Conservation (phyloP, 2,329 filamentous ascomycete species). For the Cladosporium sp. region DNA sequence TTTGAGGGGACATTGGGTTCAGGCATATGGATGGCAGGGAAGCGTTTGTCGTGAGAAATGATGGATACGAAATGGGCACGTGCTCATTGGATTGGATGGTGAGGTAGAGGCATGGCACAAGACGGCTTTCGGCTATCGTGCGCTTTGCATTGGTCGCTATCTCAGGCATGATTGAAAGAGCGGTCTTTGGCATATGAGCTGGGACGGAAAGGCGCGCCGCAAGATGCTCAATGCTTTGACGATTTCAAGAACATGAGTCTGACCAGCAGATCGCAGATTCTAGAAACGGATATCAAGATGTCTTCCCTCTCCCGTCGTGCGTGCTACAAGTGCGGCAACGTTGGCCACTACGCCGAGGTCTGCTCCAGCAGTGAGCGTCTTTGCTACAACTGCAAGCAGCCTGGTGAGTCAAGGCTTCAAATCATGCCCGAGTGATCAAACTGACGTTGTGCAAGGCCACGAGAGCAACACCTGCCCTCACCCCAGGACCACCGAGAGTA, state of each 20-base stretch:
- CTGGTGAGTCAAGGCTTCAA: constrained; percentile 54
- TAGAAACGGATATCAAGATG: constrained; percentile 19
- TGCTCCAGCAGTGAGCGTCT: constrained; percentile 97
- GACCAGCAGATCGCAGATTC: constrained; percentile 17
- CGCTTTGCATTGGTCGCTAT: background rate
- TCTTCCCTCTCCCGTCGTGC: constrained; percentile 53
- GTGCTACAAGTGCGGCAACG: constrained; percentile 56
- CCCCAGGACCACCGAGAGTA: constrained; percentile 90
- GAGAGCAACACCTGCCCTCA: constrained; percentile 97
- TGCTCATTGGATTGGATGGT: background rate
- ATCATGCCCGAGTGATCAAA: constrained; percentile 37
- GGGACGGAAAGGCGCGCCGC: background rate
- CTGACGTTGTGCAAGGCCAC: constrained; percentile 61
- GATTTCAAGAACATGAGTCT: constrained; percentile 3
- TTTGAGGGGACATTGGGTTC: background rate
- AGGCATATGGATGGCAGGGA: background rate
- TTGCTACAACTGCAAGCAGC: constrained; percentile 99
- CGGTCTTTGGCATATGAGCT: background rate
- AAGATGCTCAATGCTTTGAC: background rate
- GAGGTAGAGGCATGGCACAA: background rate
- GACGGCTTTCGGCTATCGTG: background rate
- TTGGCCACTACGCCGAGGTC: constrained; percentile 69
- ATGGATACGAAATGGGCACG: background rate
- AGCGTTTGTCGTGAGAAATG: background rate
- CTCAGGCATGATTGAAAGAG: background rate